phyloP scores from a whole-genome alignment of 108 stramenopile genomes.

The Aurantiochytrium sp. region DNA sequence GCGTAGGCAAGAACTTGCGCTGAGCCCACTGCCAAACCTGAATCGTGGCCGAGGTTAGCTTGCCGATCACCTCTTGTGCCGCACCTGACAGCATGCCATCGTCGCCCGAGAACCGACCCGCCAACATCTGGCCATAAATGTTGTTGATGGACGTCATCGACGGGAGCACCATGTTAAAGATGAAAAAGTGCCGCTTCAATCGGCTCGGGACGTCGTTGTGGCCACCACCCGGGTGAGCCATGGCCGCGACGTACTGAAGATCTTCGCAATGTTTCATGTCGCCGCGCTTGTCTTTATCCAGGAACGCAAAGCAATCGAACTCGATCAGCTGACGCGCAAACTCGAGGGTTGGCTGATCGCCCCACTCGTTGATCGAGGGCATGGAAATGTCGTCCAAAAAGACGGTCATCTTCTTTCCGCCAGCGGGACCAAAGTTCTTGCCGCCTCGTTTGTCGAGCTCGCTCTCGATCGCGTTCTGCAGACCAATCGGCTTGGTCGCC shows the following conservation, averaged over 20 bases:
- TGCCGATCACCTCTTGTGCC: conserved; percentile 49
- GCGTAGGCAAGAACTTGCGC: conserved; percentile 77
- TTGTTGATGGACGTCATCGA: conserved; percentile 79
- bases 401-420: conserved; percentile 81
- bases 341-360: conserved; percentile 81
- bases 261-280: conserved; percentile 82
- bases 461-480: conserved; percentile 72
- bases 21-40: conserved; percentile 68
- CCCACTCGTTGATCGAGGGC: conserved; percentile 85
- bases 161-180: conserved; percentile 77
- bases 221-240: conserved; percentile 80
- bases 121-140: conserved; percentile 82
- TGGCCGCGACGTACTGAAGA: conserved; percentile 71
- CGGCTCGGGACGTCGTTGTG: conserved; percentile 82
- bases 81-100: conserved; percentile 33
- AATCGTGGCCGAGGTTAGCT: conserved; percentile 72
- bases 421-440: conserved; percentile 76
- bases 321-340: conserved; percentile 72
- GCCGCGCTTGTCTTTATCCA: conserved; percentile 82
- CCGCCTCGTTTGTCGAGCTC: conserved; percentile 83
- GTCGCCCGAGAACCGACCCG: conserved; percentile 61
- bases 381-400: conserved; percentile 81
- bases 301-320: conserved; percentile 73
- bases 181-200: conserved; percentile 80
- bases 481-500: conserved; percentile 77